Conservation (phyloP, 1,284 basidiomycete genomes). For the Vanrija pseudolonga region DNA sequence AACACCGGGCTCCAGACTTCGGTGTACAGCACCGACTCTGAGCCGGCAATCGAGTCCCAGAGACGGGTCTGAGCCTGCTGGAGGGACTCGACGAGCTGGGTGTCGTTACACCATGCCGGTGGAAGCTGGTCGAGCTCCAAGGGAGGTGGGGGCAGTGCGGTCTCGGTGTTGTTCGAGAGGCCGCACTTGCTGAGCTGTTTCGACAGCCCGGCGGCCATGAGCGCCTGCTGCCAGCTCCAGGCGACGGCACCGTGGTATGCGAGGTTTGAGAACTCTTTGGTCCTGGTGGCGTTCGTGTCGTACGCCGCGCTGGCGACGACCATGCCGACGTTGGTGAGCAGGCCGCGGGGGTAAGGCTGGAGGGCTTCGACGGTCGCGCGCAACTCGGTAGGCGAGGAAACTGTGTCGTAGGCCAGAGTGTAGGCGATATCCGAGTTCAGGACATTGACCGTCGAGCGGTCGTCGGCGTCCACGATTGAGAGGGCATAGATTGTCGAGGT, state of each 20-base stretch:
- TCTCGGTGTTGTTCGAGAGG: constrained; percentile 8
- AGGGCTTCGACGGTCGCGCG: constrained; percentile 49
- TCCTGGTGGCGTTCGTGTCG: constrained; percentile 48
- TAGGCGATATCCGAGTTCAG: constrained; percentile 52
- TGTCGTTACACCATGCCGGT: constrained; percentile 48
- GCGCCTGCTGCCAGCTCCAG: constrained; percentile 52
- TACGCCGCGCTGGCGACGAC: constrained; percentile 53
- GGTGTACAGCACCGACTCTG: constrained; percentile 35
- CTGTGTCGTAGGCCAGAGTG: constrained; percentile 48
- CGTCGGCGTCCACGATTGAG: constrained; percentile 40
- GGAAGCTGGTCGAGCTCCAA: not conserved
- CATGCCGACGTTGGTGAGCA: constrained; percentile 37
- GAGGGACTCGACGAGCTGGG: constrained; percentile 36
- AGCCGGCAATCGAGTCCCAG: constrained; percentile 51
- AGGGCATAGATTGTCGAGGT: constrained; percentile 45
- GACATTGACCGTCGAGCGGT: constrained; percentile 36
- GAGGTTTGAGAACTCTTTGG: constrained; percentile 42
- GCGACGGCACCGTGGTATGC: constrained; percentile 54
- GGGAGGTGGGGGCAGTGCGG: constrained; percentile 1
- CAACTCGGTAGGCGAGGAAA: constrained; percentile 35
- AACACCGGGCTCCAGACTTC: constrained; percentile 41
- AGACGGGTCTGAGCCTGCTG: constrained; percentile 46
- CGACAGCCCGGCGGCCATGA: constrained; percentile 52
- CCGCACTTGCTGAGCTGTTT: constrained; percentile 49
- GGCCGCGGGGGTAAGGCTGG: constrained; percentile 51